Evolutionary conservation across 2,329 filamentous ascomycete genomes (phyloP), one percentile per base, ranked within the genome.

Genomic region (Ramularia collo-cygni): DNA sequence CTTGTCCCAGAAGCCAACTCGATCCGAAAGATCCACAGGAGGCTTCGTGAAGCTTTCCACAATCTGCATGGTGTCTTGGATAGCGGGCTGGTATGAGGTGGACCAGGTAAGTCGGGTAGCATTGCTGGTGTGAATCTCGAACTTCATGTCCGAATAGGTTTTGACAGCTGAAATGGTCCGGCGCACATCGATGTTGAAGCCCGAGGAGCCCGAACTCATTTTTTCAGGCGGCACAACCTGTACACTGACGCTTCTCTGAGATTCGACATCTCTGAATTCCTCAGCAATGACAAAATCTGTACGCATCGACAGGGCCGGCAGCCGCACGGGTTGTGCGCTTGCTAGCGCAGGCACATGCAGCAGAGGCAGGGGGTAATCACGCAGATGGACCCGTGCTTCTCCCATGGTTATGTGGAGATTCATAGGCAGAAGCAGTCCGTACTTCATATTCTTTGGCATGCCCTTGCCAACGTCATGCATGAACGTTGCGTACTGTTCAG

Each of bases 61-160:
- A 17, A 89, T 89, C 76, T 96, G 95, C 92, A 98, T 98, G 84
- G 96, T 95, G 58, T 98, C 93, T 62, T 98, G 92, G 35, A 98
- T 90, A 1, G 90, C 90, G 18, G 93, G 92, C 58, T 98, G 93
- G 57, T 96, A 98, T 2, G 89, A 95, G 32, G 92, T 89, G 6
- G 89, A 89, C 93, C 92, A 98, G 0, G 90, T 95, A 38, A 98
- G 90, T 31, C 85, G 80, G 1, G 92, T 98, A 2, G 93, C 86
- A 43, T 90, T 78, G 38, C 82, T 84, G 2, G 90, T 95, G 62
- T 96, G 95, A 62, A 98, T 89, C 48, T 95, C 85, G 54, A 98
- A 74, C 24, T 76, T 78, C 63, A 95, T 89, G 57, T 96, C 84
- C 0, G 92, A 95, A 60, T 92, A 98, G 0, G 88, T 93, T 65